A percentile compares a stretch with the other conserved stretches of the same genome.
Evolutionary conservation across 78 protist species (phyloP).

Genomic region (Dictyostelium brefeldianum): DNA sequence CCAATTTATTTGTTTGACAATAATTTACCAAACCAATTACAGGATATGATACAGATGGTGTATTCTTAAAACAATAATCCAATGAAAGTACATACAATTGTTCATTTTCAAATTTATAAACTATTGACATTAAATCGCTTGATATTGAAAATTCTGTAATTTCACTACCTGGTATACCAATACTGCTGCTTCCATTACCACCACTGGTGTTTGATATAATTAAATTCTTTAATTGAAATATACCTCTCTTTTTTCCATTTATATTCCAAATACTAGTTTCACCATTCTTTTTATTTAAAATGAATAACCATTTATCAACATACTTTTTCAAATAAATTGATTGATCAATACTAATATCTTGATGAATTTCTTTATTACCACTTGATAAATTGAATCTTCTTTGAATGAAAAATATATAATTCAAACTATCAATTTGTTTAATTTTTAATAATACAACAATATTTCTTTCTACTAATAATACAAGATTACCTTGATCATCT

Average conservation of each 20-base stretch:
- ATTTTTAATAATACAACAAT: conserved; percentile 25
- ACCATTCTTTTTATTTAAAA: conserved; percentile 15
- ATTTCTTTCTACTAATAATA: not conserved
- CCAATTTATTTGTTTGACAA: not conserved
- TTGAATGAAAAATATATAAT: conserved; percentile 27
- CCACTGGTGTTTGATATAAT: not conserved
- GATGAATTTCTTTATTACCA: not conserved
- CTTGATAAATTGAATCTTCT: conserved; percentile 24
- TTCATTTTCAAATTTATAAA: not conserved
- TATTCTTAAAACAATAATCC: conserved; percentile 38
- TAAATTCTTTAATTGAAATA: not conserved
- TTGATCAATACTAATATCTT: not conserved
- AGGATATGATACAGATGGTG: not conserved
- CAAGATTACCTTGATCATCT: conserved; percentile 25
- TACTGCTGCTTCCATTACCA: not conserved
- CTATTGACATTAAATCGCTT: conserved; percentile 10
- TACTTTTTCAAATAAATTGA: not conserved
- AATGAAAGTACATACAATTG: conserved; percentile 21
- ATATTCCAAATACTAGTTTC: conserved; percentile 47
- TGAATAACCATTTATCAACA: conserved; percentile 65
- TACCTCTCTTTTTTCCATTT: conserved; percentile 62
- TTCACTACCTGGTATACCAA: not conserved
- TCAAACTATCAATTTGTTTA: conserved; percentile 22
- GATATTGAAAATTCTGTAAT: conserved; percentile 48
- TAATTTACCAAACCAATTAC: not conserved